Conservation (phyloP, 2,329 filamentous ascomycete genomes). For the Pseudogymnoascus sp. region DNA sequence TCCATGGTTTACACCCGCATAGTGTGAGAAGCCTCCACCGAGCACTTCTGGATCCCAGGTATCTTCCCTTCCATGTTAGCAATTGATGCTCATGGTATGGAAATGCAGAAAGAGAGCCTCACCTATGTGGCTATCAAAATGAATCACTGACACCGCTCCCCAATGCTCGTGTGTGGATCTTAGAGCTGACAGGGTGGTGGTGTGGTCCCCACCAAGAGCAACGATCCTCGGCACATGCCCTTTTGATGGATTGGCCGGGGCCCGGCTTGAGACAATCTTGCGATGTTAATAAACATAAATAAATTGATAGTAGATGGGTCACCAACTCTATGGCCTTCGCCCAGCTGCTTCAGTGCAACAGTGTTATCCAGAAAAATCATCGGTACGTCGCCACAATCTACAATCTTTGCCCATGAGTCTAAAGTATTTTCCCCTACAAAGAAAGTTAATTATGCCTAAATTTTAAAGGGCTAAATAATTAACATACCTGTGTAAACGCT, state of each 20-base stretch:
- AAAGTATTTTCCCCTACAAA: slow-evolving; percentile 31
- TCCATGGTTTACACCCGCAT: slow-evolving; percentile 27
- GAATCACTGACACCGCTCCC: slow-evolving; percentile 15
- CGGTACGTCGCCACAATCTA: slow-evolving; percentile 45
- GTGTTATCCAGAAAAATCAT: slow-evolving; percentile 39
- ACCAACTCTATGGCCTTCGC: slow-evolving; percentile 11
- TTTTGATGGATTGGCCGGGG: neutral
- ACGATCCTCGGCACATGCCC: slow-evolving; percentile 10
- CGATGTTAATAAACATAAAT: slow-evolving; percentile 38
- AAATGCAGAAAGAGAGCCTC: neutral
- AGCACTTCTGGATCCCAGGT: slow-evolving; percentile 46
- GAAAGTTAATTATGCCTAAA: slow-evolving; percentile 21
- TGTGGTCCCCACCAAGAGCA: slow-evolving; percentile 17
- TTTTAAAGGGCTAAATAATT: slow-evolving; percentile 13
- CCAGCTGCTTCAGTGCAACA: slow-evolving; percentile 14
- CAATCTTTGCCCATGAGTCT: slow-evolving; percentile 38
- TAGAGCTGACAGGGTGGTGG: slow-evolving; percentile 13
- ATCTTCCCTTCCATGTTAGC: slow-evolving; percentile 29
- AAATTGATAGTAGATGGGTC: too few species aligned
- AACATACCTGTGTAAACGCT: slow-evolving; percentile 39
- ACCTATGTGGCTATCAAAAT: slow-evolving; percentile 14
- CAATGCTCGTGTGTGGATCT: slow-evolving; percentile 8
- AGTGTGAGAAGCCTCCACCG: slow-evolving; percentile 30
- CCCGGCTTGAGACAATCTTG: slow-evolving; percentile 37
- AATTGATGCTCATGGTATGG: too few species aligned